Evolutionary conservation across 768 basidiomycete species (phyloP), one percentile per base, ranked within the genome.

Genomic region (Lenzites betulinus): DNA sequence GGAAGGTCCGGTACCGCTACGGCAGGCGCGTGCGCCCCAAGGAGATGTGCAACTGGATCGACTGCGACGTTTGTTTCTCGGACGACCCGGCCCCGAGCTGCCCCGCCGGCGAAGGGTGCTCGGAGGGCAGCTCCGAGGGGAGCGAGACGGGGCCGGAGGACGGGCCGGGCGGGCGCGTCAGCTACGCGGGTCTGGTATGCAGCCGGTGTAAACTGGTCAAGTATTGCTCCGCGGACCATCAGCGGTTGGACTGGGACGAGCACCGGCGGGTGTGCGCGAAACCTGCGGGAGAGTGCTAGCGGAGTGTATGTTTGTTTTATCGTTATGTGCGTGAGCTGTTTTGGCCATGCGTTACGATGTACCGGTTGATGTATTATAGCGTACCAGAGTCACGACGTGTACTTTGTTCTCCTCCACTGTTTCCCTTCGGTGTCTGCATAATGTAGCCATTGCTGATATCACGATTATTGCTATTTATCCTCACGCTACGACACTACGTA

Each of bases 31-130:
- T 86, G 12, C 82, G 79, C 64, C 68, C 78, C 33, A 79, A 77
- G 62, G 83, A 87, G 70, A 89, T 91, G 87, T 91, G 89, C 73
- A 91, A 91, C 66, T 91, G 89, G 89, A 86, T 90, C 54, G 88
- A 89, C 65, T 91, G 89, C 67, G 77, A 83, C 62, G 77, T 84
- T 35, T 78, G 78, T 60, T 90, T 90, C 67, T 74, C 76, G 54
- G 83, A 83, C 49, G 80, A 81, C 52, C 30, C 47, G 51, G 38
- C 22, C 6, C 22, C 42, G 30, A 33, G 30, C 30, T 33, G 30
- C 12, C 20, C 20, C 30, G 69, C 47, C 6, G 43, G 46, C 15
- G 63, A 63, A 43, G 76, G 74, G 44, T 76, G 77, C 60, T 78
- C 72, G 44, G 79, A 79, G 62, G 76, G 75, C 56, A 78, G 78